Conservation (phyloP, 2,329 filamentous ascomycete species). For the Tolypocladium pustulatum region DNA sequence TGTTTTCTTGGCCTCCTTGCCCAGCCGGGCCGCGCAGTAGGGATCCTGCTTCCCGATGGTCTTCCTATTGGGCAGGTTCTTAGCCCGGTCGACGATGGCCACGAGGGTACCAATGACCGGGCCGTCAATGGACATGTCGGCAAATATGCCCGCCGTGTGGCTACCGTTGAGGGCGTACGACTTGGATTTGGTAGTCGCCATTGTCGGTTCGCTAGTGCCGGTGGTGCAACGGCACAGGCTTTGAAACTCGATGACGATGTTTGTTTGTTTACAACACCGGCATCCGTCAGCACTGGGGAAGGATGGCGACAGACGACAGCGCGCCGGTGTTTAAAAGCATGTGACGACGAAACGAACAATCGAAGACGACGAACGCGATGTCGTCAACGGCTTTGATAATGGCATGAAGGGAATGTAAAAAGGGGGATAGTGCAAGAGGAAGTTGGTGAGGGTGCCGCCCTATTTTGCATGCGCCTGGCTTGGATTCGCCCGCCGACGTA, state of each 20-base stretch:
- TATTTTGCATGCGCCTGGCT: slow-evolving; percentile 4
- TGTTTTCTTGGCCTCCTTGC: slow-evolving; percentile 97
- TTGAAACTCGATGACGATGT: not conserved
- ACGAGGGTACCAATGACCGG: slow-evolving; percentile 90
- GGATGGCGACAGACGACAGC: not conserved
- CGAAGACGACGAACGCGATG: not conserved
- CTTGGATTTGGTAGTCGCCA: slow-evolving; percentile 42
- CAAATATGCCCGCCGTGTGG: slow-evolving; percentile 88
- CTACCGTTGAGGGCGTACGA: slow-evolving; percentile 47
- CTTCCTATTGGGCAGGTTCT: slow-evolving; percentile 93
- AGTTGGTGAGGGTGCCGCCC: slow-evolving; percentile 1
- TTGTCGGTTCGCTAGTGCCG: slow-evolving; percentile 15
- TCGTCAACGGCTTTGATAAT: not conserved
- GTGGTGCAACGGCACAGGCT: not conserved
- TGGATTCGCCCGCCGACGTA: slow-evolving; percentile 2
- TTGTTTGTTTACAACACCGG: not conserved
- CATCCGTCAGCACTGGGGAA: not conserved
- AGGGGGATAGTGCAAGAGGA: not conserved
- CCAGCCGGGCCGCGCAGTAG: slow-evolving; percentile 85
- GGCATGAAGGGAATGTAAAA: not conserved
- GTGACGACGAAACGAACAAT: not conserved
- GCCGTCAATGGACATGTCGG: slow-evolving; percentile 87
- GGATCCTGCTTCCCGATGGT: slow-evolving; percentile 98
- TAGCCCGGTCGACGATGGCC: slow-evolving; percentile 83
- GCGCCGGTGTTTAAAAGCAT: not conserved